These are phyloP conservation scores for Pseudocercospora vitis DNA, from an alignment of 2,329 filamentous ascomycete species.

Conservation along the genomic window DNA sequence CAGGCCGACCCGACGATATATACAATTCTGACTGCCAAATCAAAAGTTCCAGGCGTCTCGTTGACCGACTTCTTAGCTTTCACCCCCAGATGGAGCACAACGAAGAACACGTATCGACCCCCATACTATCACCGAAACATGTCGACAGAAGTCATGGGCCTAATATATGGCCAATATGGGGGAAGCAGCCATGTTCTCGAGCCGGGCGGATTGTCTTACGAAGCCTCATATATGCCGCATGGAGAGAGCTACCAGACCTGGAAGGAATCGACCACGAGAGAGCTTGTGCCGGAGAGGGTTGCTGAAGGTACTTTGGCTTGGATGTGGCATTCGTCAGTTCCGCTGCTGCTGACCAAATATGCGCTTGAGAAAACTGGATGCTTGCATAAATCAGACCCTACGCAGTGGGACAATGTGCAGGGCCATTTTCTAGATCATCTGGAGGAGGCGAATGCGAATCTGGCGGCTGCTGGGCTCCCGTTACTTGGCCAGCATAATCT, in stretches of 20 bases:
- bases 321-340: slow-evolving; percentile 20
- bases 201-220: slow-evolving; percentile 23
- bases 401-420: slow-evolving; percentile 16
- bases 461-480: slow-evolving; percentile 14
- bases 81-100: slow-evolving; percentile 67
- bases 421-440: slow-evolving; percentile 20
- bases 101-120: slow-evolving; percentile 66
- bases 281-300: slow-evolving; percentile 16
- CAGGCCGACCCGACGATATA: slow-evolving; percentile 66
- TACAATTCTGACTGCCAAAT: slow-evolving; percentile 63
- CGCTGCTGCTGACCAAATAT: slow-evolving; percentile 16
- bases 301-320: slow-evolving; percentile 21
- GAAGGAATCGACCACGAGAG: slow-evolving; percentile 15
- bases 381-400: slow-evolving; percentile 8
- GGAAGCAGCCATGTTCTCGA: slow-evolving; percentile 43
- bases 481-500: slow-evolving; percentile 6
- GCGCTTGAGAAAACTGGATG: slow-evolving; percentile 16
- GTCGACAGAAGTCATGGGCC: slow-evolving; percentile 63
- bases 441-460: slow-evolving; percentile 12
- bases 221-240: slow-evolving; percentile 24
- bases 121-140: slow-evolving; percentile 71
- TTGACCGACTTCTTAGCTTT: slow-evolving; percentile 70
- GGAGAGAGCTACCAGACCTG: slow-evolving; percentile 22
- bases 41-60: slow-evolving; percentile 51
- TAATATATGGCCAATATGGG: slow-evolving; percentile 58